These are phyloP conservation scores for Symbiodinium natans DNA, from an alignment of 73 alveolate species.

Conservation along the genomic window DNA sequence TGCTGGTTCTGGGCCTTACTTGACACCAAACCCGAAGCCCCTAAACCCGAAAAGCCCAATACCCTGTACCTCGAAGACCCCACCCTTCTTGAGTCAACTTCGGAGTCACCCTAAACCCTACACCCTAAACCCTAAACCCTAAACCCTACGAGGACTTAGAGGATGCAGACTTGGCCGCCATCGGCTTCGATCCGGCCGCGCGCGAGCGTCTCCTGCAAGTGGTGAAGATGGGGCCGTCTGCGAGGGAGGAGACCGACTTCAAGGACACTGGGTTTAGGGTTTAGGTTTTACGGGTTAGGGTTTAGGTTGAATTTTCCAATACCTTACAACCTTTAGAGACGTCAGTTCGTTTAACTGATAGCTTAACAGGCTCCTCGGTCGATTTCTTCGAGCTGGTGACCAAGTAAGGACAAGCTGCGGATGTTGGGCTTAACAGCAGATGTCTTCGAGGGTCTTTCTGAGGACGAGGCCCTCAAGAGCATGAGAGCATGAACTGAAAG, in stretches of 20 bases:
- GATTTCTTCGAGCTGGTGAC: background rate
- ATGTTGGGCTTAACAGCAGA: conserved; percentile 6
- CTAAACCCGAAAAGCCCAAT: background rate
- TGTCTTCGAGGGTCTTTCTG: conserved; percentile 24
- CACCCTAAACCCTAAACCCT: background rate
- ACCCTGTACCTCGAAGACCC: background rate
- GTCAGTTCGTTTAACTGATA: no score
- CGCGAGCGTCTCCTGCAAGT: conserved; percentile 1
- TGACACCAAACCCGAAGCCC: background rate
- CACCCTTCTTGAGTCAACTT: no score
- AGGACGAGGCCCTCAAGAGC: conserved; percentile 1
- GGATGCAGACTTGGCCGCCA: background rate
- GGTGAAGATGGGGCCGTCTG: conserved; percentile 24
- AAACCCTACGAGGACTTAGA: background rate
- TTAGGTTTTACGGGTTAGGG: background rate
- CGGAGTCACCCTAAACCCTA: background rate
- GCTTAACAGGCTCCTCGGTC: no score
- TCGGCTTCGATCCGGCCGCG: background rate
- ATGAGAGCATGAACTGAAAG: no score
- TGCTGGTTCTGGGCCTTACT: no score
- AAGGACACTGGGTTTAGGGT: background rate
- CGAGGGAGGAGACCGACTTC: background rate
- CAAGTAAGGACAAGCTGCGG: background rate
- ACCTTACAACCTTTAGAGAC: background rate
- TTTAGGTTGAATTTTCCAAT: background rate